Percentiles rank a stretch among this genome's conserved stretches.
phyloP scores from a whole-genome alignment of 2,329 filamentous ascomycete species.

The Ceratocystis cacaofunesta region DNA sequence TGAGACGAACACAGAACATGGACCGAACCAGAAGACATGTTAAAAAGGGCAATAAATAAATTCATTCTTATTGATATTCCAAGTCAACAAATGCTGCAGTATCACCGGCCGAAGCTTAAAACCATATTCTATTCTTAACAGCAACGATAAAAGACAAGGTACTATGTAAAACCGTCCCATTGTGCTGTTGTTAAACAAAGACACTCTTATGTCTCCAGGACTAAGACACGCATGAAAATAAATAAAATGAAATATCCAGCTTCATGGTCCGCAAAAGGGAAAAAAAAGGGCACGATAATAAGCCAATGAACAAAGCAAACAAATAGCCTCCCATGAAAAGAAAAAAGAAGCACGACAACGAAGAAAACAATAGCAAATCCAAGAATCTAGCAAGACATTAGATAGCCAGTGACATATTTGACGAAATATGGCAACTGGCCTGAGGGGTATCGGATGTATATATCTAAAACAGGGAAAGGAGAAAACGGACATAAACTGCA shows the following conservation, averaged over 20 bases:
- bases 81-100: not conserved
- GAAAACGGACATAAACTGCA: not conserved
- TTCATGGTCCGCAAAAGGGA: not conserved
- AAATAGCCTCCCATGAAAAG: not conserved
- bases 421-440: not conserved
- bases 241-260: not conserved
- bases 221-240: not conserved
- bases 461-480: constrained; percentile 1
- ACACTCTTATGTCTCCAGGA: not conserved
- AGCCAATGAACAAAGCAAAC: not conserved
- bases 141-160: not conserved
- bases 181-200: not conserved
- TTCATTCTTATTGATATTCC: not conserved
- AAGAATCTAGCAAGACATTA: not conserved
- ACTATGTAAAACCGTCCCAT: not conserved
- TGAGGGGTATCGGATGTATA: constrained; percentile 9
- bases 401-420: not conserved
- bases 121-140: not conserved
- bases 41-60: not conserved
- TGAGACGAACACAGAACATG: too few relatives aligned
- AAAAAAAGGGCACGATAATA: not conserved
- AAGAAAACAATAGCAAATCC: not conserved
- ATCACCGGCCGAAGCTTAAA: not conserved
- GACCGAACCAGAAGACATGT: not conserved
- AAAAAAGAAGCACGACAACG: not conserved